A percentile compares a stretch with the other conserved stretches of the same genome.
Conservation (phyloP, 345 rosid species). For the Syzygium oleosum region DNA sequence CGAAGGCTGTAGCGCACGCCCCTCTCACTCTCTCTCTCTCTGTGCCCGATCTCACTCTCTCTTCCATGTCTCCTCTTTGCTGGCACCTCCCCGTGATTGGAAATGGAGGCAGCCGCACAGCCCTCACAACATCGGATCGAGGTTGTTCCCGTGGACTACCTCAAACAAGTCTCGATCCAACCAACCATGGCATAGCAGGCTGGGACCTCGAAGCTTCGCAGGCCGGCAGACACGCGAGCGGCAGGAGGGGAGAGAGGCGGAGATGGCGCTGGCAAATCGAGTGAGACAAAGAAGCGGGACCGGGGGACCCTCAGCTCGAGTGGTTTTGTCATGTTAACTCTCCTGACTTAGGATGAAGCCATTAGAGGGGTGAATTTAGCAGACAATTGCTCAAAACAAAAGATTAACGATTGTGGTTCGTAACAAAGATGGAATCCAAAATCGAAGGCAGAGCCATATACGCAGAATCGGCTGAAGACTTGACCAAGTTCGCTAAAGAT, state of each 20-base stretch:
- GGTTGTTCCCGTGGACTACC: not conserved
- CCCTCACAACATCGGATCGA: rapidly evolving
- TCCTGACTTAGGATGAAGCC: not conserved
- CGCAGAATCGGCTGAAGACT: slow-evolving; percentile 59
- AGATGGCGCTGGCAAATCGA: too few species aligned
- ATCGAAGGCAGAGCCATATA: slow-evolving; percentile 12
- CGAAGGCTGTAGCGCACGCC: not conserved
- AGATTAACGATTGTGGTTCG: not conserved
- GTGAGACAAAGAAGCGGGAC: too few species aligned
- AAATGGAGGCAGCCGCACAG: not conserved
- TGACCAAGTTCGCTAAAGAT: slow-evolving; percentile 48
- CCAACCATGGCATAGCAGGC: slow-evolving; percentile 29
- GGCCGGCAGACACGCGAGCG: too few species aligned
- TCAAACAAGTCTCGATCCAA: not conserved
- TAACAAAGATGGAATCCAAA: not conserved
- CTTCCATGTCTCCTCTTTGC: not conserved
- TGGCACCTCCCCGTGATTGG: not conserved
- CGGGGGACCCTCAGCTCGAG: too few species aligned
- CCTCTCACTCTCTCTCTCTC: not conserved
- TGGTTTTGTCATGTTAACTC: too few species aligned
- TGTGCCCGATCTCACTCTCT: not conserved
- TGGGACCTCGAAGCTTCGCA: too few species aligned
- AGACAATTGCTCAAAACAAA: not conserved
- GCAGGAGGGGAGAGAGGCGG: too few species aligned
- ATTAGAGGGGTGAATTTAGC: too few species aligned